These are phyloP conservation scores for Verbascum thapsus DNA, from an alignment of 257 asterid species.

Conservation along the genomic window DNA sequence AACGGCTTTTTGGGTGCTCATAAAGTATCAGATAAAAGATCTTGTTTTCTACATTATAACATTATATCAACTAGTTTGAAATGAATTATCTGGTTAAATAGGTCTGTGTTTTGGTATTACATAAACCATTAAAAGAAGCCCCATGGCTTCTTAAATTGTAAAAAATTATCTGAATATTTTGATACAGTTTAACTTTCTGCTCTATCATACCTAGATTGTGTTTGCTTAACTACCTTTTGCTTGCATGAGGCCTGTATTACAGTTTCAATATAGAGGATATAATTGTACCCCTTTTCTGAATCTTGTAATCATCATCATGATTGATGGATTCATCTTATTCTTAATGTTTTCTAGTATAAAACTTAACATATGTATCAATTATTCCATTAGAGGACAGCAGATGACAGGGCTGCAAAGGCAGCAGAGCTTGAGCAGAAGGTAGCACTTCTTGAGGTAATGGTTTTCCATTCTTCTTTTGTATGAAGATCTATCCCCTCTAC, in stretches of 20 bases:
- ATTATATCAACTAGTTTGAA: constrained; percentile 5
- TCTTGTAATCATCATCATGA: background rate
- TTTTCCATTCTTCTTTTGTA: constrained; percentile 24
- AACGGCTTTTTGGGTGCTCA: background rate
- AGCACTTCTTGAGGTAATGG: constrained; percentile 91
- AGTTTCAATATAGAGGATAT: constrained; percentile 18
- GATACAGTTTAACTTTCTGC: background rate
- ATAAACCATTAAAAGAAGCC: background rate
- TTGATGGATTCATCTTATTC: constrained; percentile 19
- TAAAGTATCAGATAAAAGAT: background rate
- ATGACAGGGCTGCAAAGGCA: constrained; percentile 89
- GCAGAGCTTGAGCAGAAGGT: constrained; percentile 98
- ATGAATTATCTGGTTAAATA: background rate
- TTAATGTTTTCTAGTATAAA: constrained; percentile 22
- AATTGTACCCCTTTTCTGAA: constrained; percentile 5
- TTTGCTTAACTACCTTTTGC: background rate
- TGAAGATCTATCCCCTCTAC: constrained; percentile 20
- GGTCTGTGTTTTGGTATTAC: background rate
- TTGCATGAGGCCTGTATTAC: constrained; percentile 15
- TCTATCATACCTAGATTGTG: background rate
- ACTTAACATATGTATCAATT: constrained; percentile 21
- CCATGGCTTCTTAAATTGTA: background rate
- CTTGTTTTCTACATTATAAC: background rate
- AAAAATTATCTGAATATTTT: background rate
- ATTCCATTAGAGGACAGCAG: constrained; percentile 82